These are phyloP conservation scores for Dimargaris xerosporica DNA, from an alignment of 192 early-diverging fungal species.

Conservation along the genomic window DNA sequence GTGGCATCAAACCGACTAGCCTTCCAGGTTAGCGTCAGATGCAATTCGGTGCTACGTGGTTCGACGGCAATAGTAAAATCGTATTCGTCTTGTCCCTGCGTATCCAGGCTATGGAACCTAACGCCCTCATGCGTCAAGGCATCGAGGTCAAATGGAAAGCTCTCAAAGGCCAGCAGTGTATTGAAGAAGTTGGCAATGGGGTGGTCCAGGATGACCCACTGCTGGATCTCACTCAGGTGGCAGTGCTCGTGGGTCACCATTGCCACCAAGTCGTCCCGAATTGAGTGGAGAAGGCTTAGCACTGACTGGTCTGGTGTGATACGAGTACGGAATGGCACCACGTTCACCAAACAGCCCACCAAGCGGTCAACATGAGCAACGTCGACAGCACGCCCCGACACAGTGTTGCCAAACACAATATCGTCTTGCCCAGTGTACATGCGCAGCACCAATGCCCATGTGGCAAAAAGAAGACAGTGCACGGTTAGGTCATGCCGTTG, in stretches of 20 bases:
- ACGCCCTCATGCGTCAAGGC: not conserved
- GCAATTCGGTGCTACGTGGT: not conserved
- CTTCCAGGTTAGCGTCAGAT: not conserved
- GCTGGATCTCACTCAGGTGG: not conserved
- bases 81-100: not conserved
- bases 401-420: conserved; percentile 1
- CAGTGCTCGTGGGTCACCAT: not conserved
- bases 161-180: conserved; percentile 1
- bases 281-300: not conserved
- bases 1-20: not conserved
- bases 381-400: not conserved
- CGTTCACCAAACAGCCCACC: conserved; percentile 6
- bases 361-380: not conserved
- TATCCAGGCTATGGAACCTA: not conserved
- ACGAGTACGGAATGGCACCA: not conserved
- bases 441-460: not conserved
- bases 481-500: not conserved
- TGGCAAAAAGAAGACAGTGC: not conserved
- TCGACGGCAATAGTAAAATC: not conserved
- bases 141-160: not conserved
- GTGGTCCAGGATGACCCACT: not conserved
- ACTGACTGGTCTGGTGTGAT: not conserved
- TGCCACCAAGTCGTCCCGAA: not conserved
- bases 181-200: not conserved
- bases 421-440: conserved; percentile 7